Percentiles rank a stretch among this genome's conserved stretches.
Conservation (phyloP, 192 early-diverging fungal genomes). For the Hyaloraphidium curvatum region DNA sequence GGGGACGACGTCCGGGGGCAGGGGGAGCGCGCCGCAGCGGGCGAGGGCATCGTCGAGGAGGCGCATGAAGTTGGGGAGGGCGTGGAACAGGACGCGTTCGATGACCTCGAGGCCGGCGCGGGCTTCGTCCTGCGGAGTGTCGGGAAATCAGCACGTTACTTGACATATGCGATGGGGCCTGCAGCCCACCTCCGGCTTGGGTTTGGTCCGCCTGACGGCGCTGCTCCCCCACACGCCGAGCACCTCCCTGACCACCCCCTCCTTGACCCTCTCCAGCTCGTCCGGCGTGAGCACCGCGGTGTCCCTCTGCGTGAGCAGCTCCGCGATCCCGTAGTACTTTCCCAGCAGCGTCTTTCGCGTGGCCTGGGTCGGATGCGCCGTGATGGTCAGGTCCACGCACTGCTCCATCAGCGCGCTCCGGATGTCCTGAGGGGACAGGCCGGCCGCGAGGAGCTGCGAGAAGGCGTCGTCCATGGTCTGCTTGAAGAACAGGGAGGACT, state of each 20-base stretch:
- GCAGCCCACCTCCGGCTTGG: slow-evolving; percentile 16
- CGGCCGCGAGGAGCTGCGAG: slow-evolving; percentile 3
- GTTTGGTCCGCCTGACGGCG: slow-evolving; percentile 16
- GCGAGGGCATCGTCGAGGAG: slow-evolving; percentile 12
- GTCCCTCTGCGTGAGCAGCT: slow-evolving; percentile 9
- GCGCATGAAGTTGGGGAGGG: slow-evolving; percentile 11
- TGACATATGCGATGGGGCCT: no score
- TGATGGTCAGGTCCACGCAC: slow-evolving; percentile 11
- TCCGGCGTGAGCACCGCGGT: slow-evolving; percentile 11
- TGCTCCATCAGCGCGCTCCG: slow-evolving; percentile 12
- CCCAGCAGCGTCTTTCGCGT: slow-evolving; percentile 12
- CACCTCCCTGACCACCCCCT: slow-evolving; percentile 8
- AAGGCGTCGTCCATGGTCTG: slow-evolving; percentile 17
- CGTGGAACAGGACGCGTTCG: slow-evolving; percentile 12
- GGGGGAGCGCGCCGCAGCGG: slow-evolving; percentile 8
- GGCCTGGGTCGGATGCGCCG: slow-evolving; percentile 17
- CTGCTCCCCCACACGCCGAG: slow-evolving; percentile 13
- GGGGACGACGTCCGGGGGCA: slow-evolving; percentile 7
- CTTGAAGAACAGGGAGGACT: slow-evolving; percentile 9
- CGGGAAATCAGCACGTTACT: no score
- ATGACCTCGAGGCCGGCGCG: slow-evolving; percentile 14
- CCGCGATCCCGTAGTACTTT: slow-evolving; percentile 14
- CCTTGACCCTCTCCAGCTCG: slow-evolving; percentile 6
- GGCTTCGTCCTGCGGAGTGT: slow-evolving; percentile 10
- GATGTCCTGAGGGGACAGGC: slow-evolving; percentile 9